Evolutionary conservation across 2,329 filamentous ascomycete genomes (phyloP), one percentile per base, ranked within the genome.

Genomic region (Fusarium sp.): DNA sequence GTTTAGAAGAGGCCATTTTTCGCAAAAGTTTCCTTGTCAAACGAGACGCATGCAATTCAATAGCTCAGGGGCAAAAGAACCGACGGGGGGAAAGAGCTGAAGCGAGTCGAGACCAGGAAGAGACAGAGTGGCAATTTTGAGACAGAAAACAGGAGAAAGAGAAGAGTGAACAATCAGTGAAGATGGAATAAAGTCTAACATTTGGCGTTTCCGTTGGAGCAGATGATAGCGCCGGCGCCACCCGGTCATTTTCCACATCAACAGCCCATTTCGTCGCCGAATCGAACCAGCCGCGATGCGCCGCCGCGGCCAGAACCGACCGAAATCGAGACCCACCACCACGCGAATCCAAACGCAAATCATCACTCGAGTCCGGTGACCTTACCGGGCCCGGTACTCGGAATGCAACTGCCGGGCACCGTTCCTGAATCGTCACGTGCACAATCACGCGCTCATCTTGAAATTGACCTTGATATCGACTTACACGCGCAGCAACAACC

Each of bases 231-330:
- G 68, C 69, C 72, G 58, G 65, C 72, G 69, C 72, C 72, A 75
- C 72, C 75, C 72, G 69, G 63, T n/a, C 74, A 76, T 54, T 70
- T 71, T 51, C 76, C 72, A 62, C 66, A 69, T 63, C 76, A 78
- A 78, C 77, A 78, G 77, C 75, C 77, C 77, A 78, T 77, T 78
- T 73, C 77, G 39, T 62, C 74, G 61, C 66, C 69, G 65, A 77
- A 78, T 78, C 77, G 77, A 77, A 77, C 77, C 74, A 78, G 75
- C 69, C 64, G 65, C 65, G 64, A 75, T 71, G 66, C 69, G 64
- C 75, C 64, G 70, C 63, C 70, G 24, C 77, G 75, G 67, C 77
- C 66, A 75, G 66, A 72, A 68, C 74, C 77, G 75, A 72, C 68
- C 62, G 69, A 74, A 48, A 69, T 69, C 55, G 71, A 74, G 68